These are phyloP conservation scores for Plasmodium gaboni DNA, from an alignment of 169 alveolate genomes.

Conservation along the genomic window DNA sequence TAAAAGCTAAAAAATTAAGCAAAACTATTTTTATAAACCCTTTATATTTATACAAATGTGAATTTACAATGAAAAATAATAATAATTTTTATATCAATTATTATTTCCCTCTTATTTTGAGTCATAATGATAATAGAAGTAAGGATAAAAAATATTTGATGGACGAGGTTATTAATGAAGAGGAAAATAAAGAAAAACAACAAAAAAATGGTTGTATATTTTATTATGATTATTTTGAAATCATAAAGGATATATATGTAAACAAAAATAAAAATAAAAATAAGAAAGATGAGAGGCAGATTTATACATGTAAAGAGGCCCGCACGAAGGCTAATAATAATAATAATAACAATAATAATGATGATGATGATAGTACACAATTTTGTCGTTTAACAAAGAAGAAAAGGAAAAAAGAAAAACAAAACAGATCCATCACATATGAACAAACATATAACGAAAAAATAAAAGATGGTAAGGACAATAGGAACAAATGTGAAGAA, in stretches of 20 bases:
- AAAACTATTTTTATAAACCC: conserved; percentile 42
- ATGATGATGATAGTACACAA: no score
- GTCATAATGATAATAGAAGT: background rate
- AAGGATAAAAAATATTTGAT: background rate
- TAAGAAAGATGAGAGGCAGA: background rate
- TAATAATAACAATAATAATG: no score
- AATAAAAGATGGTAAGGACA: background rate
- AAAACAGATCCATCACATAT: background rate
- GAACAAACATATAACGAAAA: conserved; percentile 1
- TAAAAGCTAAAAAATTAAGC: conserved; percentile 29
- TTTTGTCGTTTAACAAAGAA: background rate
- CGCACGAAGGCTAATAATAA: no score
- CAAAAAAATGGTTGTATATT: conserved; percentile 9
- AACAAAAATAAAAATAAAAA: background rate
- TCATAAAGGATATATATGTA: conserved; percentile 21
- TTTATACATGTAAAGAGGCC: no score
- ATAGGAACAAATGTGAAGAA: background rate
- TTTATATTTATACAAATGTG: conserved; percentile 28
- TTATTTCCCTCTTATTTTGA: conserved; percentile 5
- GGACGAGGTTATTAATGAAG: background rate
- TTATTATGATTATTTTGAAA: conserved; percentile 42
- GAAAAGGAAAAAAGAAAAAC: conserved; percentile 9
- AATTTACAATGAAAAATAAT: conserved; percentile 51
- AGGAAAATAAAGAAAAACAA: background rate
- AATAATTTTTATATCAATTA: conserved; percentile 60